A percentile compares a stretch with the other conserved stretches of the same genome.
Conservation (phyloP, 371 early-diverging fungal genomes). For the Cladochytrium tenue region DNA sequence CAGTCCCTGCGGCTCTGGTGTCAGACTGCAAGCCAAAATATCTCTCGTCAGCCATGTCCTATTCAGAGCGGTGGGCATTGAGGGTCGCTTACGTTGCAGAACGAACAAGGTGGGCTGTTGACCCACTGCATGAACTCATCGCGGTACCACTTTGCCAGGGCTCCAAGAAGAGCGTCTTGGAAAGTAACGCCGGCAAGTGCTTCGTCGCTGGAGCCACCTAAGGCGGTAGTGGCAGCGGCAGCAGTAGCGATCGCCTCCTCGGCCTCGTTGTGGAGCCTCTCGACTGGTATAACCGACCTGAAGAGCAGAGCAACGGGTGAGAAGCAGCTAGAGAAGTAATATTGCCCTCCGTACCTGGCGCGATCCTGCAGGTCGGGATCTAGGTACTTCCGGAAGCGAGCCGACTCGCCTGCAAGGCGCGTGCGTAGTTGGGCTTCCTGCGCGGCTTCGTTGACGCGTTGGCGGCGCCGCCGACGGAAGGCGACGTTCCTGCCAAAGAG, state of each 20-base stretch:
- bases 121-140: constrained; percentile 69
- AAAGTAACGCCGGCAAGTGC: too few relatives aligned
- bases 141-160: constrained; percentile 41
- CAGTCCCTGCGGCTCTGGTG: constrained; percentile 40
- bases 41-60: neutral
- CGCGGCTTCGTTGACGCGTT: constrained; percentile 7
- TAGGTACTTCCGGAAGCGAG: constrained; percentile 12
- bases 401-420: constrained; percentile 1
- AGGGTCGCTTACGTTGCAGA: constrained; percentile 45
- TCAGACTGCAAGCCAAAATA: too few relatives aligned
- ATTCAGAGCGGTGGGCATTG: neutral
- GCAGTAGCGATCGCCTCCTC: too few relatives aligned
- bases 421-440: neutral
- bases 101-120: constrained; percentile 57
- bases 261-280: too few relatives aligned
- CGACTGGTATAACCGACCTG: too few relatives aligned
- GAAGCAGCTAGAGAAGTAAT: too few relatives aligned
- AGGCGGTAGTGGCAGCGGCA: too few relatives aligned
- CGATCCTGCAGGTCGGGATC: constrained; percentile 5
- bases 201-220: too few relatives aligned
- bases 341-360: constrained; percentile 14
- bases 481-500: too few relatives aligned
- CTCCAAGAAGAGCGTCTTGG: constrained; percentile 23
- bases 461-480: too few relatives aligned
- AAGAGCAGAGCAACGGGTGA: too few relatives aligned